phyloP scores from a whole-genome alignment of 768 basidiomycete genomes.

The Holtermanniella nyarrowii region DNA sequence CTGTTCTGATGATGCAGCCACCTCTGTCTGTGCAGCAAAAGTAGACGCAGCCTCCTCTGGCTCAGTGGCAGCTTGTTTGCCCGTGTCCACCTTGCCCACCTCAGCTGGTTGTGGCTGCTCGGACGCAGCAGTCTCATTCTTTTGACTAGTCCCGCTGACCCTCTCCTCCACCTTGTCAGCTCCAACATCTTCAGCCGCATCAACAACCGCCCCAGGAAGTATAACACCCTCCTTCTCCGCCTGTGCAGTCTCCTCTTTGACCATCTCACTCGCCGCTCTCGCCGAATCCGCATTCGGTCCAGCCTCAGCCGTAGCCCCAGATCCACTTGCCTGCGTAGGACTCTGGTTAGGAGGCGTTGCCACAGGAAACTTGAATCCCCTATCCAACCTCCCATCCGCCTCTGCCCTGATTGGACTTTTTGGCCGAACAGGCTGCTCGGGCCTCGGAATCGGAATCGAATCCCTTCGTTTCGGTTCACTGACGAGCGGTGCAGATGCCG shows the following conservation, averaged over 20 bases:
- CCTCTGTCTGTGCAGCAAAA: too few relatives aligned
- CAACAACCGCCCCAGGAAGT: not conserved
- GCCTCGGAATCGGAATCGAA: constrained; percentile 4
- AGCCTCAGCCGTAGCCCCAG: not conserved
- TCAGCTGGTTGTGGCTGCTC: too few relatives aligned
- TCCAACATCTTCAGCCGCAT: too few relatives aligned
- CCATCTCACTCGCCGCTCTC: not conserved
- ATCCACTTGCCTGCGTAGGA: not conserved
- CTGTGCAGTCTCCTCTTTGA: not conserved
- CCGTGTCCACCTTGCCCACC: too few relatives aligned
- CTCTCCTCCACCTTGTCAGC: too few relatives aligned
- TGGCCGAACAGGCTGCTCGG: constrained; percentile 16
- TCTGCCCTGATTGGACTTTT: constrained; percentile 39
- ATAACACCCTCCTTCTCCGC: not conserved
- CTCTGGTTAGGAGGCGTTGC: not conserved
- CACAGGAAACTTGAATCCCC: constrained; percentile 37
- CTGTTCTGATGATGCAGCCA: too few relatives aligned
- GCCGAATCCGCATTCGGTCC: not conserved
- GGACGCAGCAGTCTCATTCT: too few relatives aligned
- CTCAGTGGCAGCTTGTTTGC: too few relatives aligned
- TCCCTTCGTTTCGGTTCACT: constrained; percentile 14
- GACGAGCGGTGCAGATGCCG: not conserved
- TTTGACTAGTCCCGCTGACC: too few relatives aligned
- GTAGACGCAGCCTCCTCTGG: too few relatives aligned
- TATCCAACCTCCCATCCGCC: constrained; percentile 35